phyloP scores from a whole-genome alignment of 345 rosid species.

The Citrus australasica region DNA sequence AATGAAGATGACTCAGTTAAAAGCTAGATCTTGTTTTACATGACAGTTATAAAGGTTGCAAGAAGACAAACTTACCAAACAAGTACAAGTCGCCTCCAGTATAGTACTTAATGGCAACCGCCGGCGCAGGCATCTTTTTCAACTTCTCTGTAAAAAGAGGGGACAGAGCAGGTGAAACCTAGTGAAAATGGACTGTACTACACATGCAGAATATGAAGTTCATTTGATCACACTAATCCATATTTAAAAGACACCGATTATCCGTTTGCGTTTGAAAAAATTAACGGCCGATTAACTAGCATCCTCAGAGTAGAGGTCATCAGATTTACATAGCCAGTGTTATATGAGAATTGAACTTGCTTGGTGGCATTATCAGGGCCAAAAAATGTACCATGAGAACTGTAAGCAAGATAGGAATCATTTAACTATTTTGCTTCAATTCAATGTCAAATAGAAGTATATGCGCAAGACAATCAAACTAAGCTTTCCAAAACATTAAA shows the following conservation, averaged over 20 bases:
- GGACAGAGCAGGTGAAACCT: slow-evolving; percentile 2
- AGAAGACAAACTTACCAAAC: slow-evolving; percentile 57
- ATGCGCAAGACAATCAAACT: neutral
- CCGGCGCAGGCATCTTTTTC: slow-evolving; percentile 86
- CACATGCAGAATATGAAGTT: neutral
- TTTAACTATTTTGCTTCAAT: neutral
- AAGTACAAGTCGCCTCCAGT: slow-evolving; percentile 85
- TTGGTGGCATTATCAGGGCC: neutral
- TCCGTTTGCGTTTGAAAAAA: neutral
- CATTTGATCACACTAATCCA: neutral
- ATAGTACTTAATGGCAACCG: slow-evolving; percentile 83
- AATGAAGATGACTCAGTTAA: slow-evolving; percentile 4
- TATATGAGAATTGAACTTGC: neutral
- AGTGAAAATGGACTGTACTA: neutral
- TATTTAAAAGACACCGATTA: neutral
- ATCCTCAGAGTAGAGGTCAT: neutral
- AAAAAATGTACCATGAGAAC: neutral
- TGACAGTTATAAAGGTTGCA: neutral
- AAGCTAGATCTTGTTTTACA: neutral
- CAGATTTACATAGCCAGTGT: neutral
- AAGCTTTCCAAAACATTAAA: neutral
- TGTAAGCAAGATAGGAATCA: neutral
- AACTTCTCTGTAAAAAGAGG: slow-evolving; percentile 55
- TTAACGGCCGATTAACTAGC: neutral
- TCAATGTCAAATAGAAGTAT: neutral